Evolutionary conservation across 164 flowering plant species (phyloP).

Genomic region (Aristolochia californica): DNA sequence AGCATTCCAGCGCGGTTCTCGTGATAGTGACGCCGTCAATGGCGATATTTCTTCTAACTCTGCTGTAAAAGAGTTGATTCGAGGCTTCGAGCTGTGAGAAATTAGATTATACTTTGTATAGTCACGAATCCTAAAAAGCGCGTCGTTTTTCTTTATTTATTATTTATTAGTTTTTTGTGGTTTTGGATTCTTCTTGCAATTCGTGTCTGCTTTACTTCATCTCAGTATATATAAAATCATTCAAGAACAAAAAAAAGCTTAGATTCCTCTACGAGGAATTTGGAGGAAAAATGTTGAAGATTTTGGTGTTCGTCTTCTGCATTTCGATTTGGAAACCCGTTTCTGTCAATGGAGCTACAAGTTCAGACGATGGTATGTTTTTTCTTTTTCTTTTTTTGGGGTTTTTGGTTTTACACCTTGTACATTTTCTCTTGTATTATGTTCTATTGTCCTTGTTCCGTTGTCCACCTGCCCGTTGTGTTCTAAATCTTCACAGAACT

Average conservation of each 20-base stretch:
- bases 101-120: background rate
- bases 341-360: constrained; percentile 34
- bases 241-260: too few relatives aligned
- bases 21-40: background rate
- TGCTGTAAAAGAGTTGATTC: background rate
- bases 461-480: too few relatives aligned
- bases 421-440: too few relatives aligned
- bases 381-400: too few relatives aligned
- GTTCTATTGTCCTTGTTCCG: too few relatives aligned
- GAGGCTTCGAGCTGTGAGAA: background rate
- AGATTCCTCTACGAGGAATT: background rate
- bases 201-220: constrained; percentile 35
- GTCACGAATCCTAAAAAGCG: constrained; percentile 1
- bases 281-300: constrained; percentile 8
- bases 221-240: too few relatives aligned
- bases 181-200: constrained; percentile 44
- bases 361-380: constrained; percentile 30
- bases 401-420: too few relatives aligned
- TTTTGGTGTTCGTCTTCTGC: constrained; percentile 21
- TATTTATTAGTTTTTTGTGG: constrained; percentile 19
- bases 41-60: constrained; percentile 1
- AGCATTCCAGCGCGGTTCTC: background rate
- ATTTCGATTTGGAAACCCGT: constrained; percentile 17
- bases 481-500: too few relatives aligned
- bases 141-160: constrained; percentile 3